Conservation (phyloP, 345 rosid genomes). For the Lagerstroemia speciosa region DNA sequence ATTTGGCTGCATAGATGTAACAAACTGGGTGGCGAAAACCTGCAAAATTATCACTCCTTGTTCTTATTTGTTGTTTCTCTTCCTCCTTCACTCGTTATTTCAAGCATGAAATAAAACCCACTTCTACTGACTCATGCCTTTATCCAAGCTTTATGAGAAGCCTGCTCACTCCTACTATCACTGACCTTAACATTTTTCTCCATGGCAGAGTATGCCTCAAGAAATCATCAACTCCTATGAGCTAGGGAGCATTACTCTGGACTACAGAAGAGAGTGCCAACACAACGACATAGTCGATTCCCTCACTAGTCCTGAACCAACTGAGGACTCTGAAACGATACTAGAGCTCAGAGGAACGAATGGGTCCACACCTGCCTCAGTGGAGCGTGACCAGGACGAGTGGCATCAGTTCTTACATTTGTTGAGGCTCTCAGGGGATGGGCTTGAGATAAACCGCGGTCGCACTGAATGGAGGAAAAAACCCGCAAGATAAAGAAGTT, state of each 20-base stretch:
- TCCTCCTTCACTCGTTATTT: not conserved
- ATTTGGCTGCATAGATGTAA: not conserved
- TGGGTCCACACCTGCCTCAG: slow-evolving; percentile 37
- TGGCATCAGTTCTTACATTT: slow-evolving; percentile 57
- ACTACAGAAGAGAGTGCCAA: slow-evolving; percentile 88
- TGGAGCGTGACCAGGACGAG: slow-evolving; percentile 17
- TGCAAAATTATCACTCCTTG: not conserved
- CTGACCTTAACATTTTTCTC: no score
- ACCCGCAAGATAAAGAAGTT: slow-evolving; percentile 22
- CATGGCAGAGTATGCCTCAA: slow-evolving; percentile 84
- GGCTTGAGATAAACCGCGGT: slow-evolving; percentile 80
- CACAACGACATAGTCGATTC: slow-evolving; percentile 79
- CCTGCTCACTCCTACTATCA: no score
- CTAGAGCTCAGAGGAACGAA: slow-evolving; percentile 35
- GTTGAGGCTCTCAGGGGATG: slow-evolving; percentile 57
- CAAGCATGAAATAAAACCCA: not conserved
- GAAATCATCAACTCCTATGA: slow-evolving; percentile 75
- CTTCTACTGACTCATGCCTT: not conserved
- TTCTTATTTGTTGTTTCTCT: not conserved
- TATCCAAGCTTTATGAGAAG: no score
- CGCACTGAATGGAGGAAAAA: slow-evolving; percentile 83
- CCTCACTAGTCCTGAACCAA: slow-evolving; percentile 44
- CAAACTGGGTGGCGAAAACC: not conserved
- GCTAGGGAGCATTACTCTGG: slow-evolving; percentile 70
- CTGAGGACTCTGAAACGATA: slow-evolving; percentile 13